phyloP scores from a whole-genome alignment of 1,284 basidiomycete species.

The Coniophora puteana region DNA sequence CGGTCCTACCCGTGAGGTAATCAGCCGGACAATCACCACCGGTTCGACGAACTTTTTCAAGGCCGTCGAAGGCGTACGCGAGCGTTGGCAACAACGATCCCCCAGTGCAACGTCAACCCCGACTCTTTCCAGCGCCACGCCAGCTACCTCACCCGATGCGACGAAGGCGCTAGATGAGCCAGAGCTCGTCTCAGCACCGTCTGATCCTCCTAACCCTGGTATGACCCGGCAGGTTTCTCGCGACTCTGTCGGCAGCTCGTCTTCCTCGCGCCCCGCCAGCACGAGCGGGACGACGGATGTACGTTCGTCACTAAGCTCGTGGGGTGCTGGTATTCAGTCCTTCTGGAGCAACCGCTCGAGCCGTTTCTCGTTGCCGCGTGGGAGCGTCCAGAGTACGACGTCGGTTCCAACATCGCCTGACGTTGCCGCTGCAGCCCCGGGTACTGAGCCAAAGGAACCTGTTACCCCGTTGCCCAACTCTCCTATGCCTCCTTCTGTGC shows the following conservation, averaged over 20 bases:
- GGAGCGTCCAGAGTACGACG: constrained; percentile 19
- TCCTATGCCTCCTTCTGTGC: constrained; percentile 14
- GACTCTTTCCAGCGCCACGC: constrained; percentile 17
- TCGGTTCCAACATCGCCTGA: constrained; percentile 19
- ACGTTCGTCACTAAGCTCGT: constrained; percentile 38
- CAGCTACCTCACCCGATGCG: constrained; percentile 41
- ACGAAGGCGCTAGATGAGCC: constrained; percentile 44
- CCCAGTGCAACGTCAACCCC: constrained; percentile 32
- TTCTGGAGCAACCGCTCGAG: constrained; percentile 44
- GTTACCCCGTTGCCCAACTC: constrained; percentile 2
- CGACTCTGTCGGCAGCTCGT: constrained; percentile 22
- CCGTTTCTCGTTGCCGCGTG: constrained; percentile 32
- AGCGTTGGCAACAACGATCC: constrained; percentile 57
- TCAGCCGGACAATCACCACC: constrained; percentile 68
- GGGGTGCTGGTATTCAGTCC: constrained; percentile 61
- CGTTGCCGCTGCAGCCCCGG: no score
- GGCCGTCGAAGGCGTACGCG: constrained; percentile 83
- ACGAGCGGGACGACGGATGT: constrained; percentile 31
- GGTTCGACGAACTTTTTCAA: constrained; percentile 84
- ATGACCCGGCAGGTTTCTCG: constrained; percentile 27
- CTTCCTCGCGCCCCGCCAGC: constrained; percentile 27
- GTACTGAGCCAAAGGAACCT: constrained; percentile 7
- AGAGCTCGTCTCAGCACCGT: constrained; percentile 24
- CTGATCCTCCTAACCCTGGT: constrained; percentile 19
- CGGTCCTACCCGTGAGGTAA: constrained; percentile 82